Evolutionary conservation across 129 eudicot genomes (phyloP), one percentile per base, ranked within the genome.

Genomic region (Escallonia rubra): DNA sequence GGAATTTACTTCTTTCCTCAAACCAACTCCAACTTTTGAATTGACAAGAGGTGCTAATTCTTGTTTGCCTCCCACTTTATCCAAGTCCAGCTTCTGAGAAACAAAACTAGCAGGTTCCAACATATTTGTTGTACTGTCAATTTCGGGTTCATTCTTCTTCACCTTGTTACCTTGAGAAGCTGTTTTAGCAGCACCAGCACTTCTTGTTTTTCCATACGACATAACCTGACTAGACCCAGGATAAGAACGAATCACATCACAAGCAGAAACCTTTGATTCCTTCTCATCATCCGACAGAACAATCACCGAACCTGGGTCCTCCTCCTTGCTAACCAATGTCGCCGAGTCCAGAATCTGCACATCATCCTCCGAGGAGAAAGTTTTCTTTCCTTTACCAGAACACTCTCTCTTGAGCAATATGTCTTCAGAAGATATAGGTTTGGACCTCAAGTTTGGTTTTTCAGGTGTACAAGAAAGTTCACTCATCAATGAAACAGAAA

Each of bases 221-320:
- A 45, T 11, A 71, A 61, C 46, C 62, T 48, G 60, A 76, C 45
- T 78, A 71, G 72, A 71, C 66, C 60, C 57, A 51, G 59, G 38
- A 57, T 69, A 74, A 68, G 76, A 66, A 39, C 61, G 57, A 85
- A 45, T 48, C 8, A 59, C 43, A 68, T 66, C 65, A 69, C 41
- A 5, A 6, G 60, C 61, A 43, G 71, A 56, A 73, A 63, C 61
- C 34, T 66, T 76, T 58, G 49, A 43, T 57, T 83, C 95, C n/a
- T 48, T 67, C 84, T 93, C 96, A 69, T 89, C 99, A 65, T 89
- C 98, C 23, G 96, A 84, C 74, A 86, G 83, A 76, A 94, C 50
- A 69, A 89, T 71, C 64, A 81, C 68, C 46, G 57, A 62, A 45
- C 74, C 85, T 71, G 52, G 70, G 65, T 57, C 67, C 57, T 56